Evolutionary conservation across 352 stramenopile genomes (phyloP).

Genomic region (Phytophthora crassamura): DNA sequence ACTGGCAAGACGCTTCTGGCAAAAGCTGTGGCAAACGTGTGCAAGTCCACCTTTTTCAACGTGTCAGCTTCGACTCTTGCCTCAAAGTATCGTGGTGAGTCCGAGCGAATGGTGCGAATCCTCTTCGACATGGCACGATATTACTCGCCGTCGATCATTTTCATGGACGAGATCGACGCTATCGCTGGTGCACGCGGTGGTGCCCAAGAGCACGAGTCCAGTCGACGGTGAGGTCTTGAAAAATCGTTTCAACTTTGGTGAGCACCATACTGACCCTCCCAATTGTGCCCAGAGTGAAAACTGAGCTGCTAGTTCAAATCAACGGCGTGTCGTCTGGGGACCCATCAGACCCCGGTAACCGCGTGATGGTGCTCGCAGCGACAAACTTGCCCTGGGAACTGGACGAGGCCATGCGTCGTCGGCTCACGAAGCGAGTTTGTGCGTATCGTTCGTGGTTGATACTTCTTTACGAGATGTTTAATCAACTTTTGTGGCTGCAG

Average conservation of each 20-base stretch:
- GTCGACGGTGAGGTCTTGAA: conserved; percentile 54
- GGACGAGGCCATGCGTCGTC: conserved; percentile 95
- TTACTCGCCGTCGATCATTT: conserved; percentile 97
- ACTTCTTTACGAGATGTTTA: neutral
- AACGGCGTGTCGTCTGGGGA: conserved; percentile 89
- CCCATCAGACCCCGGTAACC: conserved; percentile 45
- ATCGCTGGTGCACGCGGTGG: conserved; percentile 80
- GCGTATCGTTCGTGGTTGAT: conserved; percentile 9
- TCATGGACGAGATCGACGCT: conserved; percentile 98
- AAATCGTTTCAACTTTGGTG: neutral
- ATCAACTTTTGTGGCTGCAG: conserved; percentile 8
- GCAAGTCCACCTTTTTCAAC: conserved; percentile 98
- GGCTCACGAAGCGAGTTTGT: conserved; percentile 96
- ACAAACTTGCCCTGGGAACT: conserved; percentile 97
- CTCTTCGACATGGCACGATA: conserved; percentile 98
- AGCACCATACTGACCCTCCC: neutral
- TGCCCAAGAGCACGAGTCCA: conserved; percentile 83
- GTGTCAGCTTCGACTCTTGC: conserved; percentile 91
- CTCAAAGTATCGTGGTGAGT: conserved; percentile 94
- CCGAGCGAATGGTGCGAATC: conserved; percentile 96
- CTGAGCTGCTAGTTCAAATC: conserved; percentile 98
- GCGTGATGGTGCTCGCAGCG: conserved; percentile 93
- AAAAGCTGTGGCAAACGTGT: conserved; percentile 94
- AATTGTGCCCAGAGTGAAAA: conserved; percentile 90
- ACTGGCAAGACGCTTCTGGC: conserved; percentile 92